Conservation (phyloP, 441 rosid species). For the Eutrema salsugineum region DNA sequence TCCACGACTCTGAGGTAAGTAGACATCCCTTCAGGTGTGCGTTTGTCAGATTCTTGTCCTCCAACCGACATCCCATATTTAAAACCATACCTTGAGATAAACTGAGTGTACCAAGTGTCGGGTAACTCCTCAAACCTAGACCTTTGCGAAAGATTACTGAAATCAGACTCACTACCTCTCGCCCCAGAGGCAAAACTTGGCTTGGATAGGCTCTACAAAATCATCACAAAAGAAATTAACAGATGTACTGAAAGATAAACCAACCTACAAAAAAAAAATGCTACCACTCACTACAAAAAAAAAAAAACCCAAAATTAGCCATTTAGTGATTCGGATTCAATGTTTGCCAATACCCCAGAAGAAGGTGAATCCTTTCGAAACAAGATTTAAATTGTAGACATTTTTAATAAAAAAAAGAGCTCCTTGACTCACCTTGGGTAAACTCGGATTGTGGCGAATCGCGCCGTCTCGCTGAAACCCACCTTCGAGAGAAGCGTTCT, state of each 20-base stretch:
- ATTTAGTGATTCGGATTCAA: neutral
- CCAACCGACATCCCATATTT: constrained; percentile 52
- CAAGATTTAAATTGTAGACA: neutral
- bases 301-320: neutral
- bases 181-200: constrained; percentile 39
- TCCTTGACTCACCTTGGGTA: constrained; percentile 12
- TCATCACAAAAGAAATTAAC: neutral
- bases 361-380: neutral
- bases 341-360: neutral
- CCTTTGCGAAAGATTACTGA: constrained; percentile 53
- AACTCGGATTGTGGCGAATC: constrained; percentile 30
- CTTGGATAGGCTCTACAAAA: constrained; percentile 44
- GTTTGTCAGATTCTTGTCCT: constrained; percentile 60
- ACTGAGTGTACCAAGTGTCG: constrained; percentile 81
- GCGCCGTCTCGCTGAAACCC: constrained; percentile 51
- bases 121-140: constrained; percentile 75
- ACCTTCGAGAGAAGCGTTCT: constrained; percentile 40
- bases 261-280: neutral
- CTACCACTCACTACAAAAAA: neutral
- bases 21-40: constrained; percentile 77
- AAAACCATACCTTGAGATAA: constrained; percentile 60
- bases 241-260: neutral
- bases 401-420: neutral
- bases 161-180: constrained; percentile 56
- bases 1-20: constrained; percentile 51